These are phyloP conservation scores for Chytridium lagenaria DNA, from an alignment of 371 early-diverging fungal species.

Conservation along the genomic window DNA sequence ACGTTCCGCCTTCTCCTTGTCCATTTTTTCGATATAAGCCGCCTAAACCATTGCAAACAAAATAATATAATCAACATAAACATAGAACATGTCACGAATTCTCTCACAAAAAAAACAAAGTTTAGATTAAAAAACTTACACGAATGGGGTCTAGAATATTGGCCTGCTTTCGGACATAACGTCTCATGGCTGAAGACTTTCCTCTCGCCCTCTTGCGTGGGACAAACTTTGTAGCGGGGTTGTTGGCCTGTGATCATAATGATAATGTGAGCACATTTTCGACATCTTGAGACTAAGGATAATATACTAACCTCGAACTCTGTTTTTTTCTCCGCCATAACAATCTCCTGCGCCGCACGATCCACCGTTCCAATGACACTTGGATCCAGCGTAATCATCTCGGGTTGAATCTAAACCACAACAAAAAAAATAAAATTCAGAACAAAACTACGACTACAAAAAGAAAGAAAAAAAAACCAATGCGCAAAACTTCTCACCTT, in stretches of 20 bases:
- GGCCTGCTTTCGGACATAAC: conserved; percentile 76
- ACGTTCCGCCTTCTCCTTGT: conserved; percentile 56
- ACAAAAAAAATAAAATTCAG: neutral
- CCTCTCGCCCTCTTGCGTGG: conserved; percentile 76
- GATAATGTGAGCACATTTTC: too few relatives aligned
- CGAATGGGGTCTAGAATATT: conserved; percentile 74
- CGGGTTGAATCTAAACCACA: conserved; percentile 71
- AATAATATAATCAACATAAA: conserved; percentile 13
- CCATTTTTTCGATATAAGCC: conserved; percentile 51
- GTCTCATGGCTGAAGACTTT: conserved; percentile 76
- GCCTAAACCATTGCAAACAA: conserved; percentile 33
- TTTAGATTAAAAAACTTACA: conserved; percentile 29
- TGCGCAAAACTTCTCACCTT: conserved; percentile 52
- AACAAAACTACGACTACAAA: conserved; percentile 5
- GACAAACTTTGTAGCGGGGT: conserved; percentile 60
- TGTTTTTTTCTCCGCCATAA: conserved; percentile 56
- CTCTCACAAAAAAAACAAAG: neutral
- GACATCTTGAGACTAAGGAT: neutral
- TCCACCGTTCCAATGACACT: conserved; percentile 71
- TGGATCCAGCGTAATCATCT: conserved; percentile 88
- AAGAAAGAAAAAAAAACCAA: conserved; percentile 44
- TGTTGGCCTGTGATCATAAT: conserved; percentile 44
- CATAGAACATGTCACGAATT: conserved; percentile 13
- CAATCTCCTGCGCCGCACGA: conserved; percentile 59
- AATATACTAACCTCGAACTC: conserved; percentile 44